Conservation (phyloP, 2,329 filamentous ascomycete genomes). For the Cladosporium sp. region DNA sequence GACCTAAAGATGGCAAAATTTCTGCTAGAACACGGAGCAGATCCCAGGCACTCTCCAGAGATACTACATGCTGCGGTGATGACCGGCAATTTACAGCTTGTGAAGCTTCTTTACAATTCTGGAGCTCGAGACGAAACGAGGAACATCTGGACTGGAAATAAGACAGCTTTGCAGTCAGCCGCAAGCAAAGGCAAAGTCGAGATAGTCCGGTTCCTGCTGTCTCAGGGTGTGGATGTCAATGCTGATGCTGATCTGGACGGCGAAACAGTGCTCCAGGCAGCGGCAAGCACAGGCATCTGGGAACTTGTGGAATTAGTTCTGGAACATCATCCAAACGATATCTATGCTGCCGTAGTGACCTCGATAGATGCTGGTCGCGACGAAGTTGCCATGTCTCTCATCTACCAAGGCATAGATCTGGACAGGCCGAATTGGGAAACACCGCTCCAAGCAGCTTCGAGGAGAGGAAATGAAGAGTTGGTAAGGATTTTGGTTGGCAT, state of each 20-base stretch:
- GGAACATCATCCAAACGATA: neutral
- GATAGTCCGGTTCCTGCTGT: neutral
- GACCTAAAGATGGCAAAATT: neutral
- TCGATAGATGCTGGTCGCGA: neutral
- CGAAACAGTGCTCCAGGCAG: slow-evolving; percentile 9
- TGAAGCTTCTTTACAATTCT: slow-evolving; percentile 6
- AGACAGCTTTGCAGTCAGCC: slow-evolving; percentile 8
- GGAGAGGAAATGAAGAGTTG: neutral
- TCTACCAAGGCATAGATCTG: neutral
- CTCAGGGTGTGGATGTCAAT: neutral
- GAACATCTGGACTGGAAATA: neutral
- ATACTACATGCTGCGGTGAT: neutral
- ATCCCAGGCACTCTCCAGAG: neutral
- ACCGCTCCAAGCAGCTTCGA: neutral
- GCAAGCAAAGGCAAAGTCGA: neutral
- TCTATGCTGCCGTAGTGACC: neutral
- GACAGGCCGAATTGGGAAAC: neutral
- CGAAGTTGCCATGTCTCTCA: neutral
- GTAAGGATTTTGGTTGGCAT: neutral
- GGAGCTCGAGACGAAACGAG: neutral
- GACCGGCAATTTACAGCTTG: slow-evolving; percentile 1
- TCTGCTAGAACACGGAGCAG: neutral
- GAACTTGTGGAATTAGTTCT: slow-evolving; percentile 5
- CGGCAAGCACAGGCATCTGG: slow-evolving; percentile 1
- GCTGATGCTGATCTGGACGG: neutral